Conservation (phyloP, 1,284 basidiomycete genomes). For the Papiliotrema terrestris region DNA sequence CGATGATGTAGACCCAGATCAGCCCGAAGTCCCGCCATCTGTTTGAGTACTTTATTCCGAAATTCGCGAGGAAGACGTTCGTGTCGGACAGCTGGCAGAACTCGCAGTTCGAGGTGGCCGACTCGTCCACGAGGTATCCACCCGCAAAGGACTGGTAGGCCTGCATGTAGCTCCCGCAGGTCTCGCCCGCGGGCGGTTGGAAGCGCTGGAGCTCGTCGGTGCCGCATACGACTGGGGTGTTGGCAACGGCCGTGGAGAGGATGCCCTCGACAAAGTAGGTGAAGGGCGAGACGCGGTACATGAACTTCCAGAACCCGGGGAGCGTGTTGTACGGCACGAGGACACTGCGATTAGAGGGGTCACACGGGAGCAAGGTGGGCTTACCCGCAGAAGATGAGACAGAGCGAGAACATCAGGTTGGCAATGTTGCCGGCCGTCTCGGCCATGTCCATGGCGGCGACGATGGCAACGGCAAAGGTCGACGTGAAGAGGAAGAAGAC, state of each 20-base stretch:
- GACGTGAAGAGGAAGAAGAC: constrained; percentile 49
- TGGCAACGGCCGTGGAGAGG: constrained; percentile 42
- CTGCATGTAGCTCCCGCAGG: constrained; percentile 49
- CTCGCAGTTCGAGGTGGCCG: constrained; percentile 39
- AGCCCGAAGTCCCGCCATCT: constrained; percentile 64
- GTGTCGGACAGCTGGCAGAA: constrained; percentile 54
- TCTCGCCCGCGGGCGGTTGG: constrained; percentile 44
- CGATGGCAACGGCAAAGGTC: constrained; percentile 47
- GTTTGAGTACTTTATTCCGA: constrained; percentile 58
- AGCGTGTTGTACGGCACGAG: constrained; percentile 49
- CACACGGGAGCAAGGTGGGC: neutral
- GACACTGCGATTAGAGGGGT: constrained; percentile 43
- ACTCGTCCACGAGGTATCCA: constrained; percentile 43
- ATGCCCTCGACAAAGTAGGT: constrained; percentile 54
- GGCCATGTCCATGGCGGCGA: constrained; percentile 44
- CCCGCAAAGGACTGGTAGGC: constrained; percentile 39
- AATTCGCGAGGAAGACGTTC: constrained; percentile 58
- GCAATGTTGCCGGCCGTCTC: constrained; percentile 51
- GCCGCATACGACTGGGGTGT: constrained; percentile 47
- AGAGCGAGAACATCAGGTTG: constrained; percentile 49
- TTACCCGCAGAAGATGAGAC: constrained; percentile 50
- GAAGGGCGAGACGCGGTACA: constrained; percentile 74
- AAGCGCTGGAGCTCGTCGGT: constrained; percentile 47
- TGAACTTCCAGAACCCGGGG: constrained; percentile 74
- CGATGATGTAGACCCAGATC: constrained; percentile 60